Conservation (phyloP, 441 rosid genomes). For the Geranium incanum region DNA sequence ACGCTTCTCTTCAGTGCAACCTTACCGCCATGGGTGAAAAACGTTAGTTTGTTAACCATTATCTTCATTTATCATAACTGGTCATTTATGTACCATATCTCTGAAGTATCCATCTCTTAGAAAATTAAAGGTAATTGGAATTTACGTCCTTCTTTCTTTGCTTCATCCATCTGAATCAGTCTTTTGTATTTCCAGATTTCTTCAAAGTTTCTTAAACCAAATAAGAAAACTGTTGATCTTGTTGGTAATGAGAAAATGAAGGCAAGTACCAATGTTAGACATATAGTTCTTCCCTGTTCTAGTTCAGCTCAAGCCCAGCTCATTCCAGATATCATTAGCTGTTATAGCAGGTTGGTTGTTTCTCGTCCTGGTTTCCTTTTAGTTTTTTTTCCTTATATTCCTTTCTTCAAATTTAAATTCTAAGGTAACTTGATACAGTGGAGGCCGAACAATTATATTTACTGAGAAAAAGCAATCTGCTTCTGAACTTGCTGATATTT, state of each 20-base stretch:
- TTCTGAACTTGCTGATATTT: conserved; percentile 70
- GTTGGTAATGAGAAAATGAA: conserved; percentile 96
- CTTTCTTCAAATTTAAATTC: not conserved
- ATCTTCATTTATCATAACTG: not conserved
- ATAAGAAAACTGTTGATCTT: conserved; percentile 83
- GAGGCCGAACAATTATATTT: conserved; percentile 84
- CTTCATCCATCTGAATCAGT: conserved; percentile 18
- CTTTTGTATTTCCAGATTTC: conserved; percentile 41
- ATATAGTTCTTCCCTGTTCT: conserved; percentile 71
- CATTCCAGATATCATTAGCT: conserved; percentile 83
- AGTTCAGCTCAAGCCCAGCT: conserved; percentile 57
- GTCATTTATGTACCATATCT: not conserved
- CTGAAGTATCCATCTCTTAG: not conserved
- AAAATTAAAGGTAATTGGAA: not conserved
- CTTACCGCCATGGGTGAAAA: conserved; percentile 77
- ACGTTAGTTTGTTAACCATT: conserved; percentile 37
- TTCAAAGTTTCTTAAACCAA: conserved; percentile 57
- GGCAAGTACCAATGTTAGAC: conserved; percentile 83
- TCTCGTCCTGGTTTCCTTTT: conserved; percentile 1
- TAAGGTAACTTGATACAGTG: conserved; percentile 39
- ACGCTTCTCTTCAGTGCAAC: conserved; percentile 98
- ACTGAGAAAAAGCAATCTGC: conserved; percentile 84
- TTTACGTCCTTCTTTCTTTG: not conserved
- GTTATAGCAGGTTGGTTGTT: conserved; percentile 67
- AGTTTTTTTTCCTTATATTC: not conserved